Conservation (phyloP, 345 rosid species). For the Eucalyptus pauciflora region DNA sequence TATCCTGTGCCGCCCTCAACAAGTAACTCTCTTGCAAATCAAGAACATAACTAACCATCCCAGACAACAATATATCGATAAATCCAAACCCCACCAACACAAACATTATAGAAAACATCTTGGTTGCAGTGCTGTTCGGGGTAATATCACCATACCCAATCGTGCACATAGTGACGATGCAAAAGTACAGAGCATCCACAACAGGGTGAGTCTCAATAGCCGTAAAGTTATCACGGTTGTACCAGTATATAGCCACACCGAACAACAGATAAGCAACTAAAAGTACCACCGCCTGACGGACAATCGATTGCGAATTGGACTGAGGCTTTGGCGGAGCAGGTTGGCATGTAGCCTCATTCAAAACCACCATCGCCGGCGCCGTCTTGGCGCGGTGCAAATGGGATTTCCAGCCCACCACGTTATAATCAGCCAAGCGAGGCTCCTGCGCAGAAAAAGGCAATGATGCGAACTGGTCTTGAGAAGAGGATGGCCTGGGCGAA, state of each 20-base stretch:
- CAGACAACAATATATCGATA: slow-evolving; percentile 30
- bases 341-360: not conserved
- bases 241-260: slow-evolving; percentile 19
- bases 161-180: slow-evolving; percentile 55
- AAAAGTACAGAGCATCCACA: slow-evolving; percentile 51
- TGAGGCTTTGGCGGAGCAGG: slow-evolving; percentile 10
- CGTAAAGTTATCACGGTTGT: slow-evolving; percentile 15
- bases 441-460: not conserved
- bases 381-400: slow-evolving; percentile 63
- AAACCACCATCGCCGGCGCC: slow-evolving; percentile 55
- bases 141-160: slow-evolving; percentile 60
- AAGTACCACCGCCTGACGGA: slow-evolving; percentile 14
- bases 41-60: slow-evolving; percentile 26
- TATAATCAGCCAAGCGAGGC: not conserved
- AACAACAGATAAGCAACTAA: slow-evolving; percentile 14
- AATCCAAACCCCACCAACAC: slow-evolving; percentile 36
- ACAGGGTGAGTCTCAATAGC: slow-evolving; percentile 28
- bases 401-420: not conserved
- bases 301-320: slow-evolving; percentile 8
- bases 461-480: not conserved
- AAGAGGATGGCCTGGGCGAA: slow-evolving; percentile 13
- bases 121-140: slow-evolving; percentile 20
- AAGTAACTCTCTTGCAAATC: slow-evolving; percentile 32
- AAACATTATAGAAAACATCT: slow-evolving; percentile 23
- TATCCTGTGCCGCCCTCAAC: not conserved